Base-by-base conservation (phyloP, 73 alveolate genomes). In the Paramecium tetraurelia region DNA sequence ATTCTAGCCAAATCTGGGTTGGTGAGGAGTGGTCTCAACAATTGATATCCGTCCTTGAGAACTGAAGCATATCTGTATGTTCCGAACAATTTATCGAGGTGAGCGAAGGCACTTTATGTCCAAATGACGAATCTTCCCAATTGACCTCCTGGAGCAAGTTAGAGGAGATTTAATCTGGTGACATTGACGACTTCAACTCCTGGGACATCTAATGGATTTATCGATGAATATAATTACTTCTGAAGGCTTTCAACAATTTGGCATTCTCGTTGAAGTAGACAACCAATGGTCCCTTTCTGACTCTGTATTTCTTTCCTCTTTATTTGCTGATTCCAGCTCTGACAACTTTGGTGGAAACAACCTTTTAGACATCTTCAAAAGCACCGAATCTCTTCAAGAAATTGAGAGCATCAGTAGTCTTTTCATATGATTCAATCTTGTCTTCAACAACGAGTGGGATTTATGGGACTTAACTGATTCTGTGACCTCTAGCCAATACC, bases 401-500 rank as follows among this genome's bases (percentile, higher is more conserved):
- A 36, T 85, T 85, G 85, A 98, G 75, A 92, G 98, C 96, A 41
- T 96, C 96, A 96, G 97, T 98, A 92, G 99, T 97, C 95, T 95
- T 96, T 92, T 95, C 97, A 93, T 92, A 92, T 92, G 94, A 94
- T 70, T 96, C 95, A 92, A 98, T 92, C 85, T 94, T 93, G 95
- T 97, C 99, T 70, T 89, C 94, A 83, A 98, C 98, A 85, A 98
- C 99, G 89, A 98, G 94, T 53, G 99, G 99, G 80, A 98, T 96
- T 92, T 98, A 99, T 9, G 99, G 98, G 92, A 98, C 99, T 58
- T 95, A 63, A 83, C 93, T 93, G 92, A 98, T 95, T 92, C 98
- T 94, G 98, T 98, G 99, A 68, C 99, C 99, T 92, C 99, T 97
- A 48, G 99, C 99, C 96, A 98, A 92, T 85, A 98, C 99, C 31